These are phyloP conservation scores for Eremothecium gossypii DNA, from an alignment of 1,139 yeast genomes.

Conservation along the genomic window DNA sequence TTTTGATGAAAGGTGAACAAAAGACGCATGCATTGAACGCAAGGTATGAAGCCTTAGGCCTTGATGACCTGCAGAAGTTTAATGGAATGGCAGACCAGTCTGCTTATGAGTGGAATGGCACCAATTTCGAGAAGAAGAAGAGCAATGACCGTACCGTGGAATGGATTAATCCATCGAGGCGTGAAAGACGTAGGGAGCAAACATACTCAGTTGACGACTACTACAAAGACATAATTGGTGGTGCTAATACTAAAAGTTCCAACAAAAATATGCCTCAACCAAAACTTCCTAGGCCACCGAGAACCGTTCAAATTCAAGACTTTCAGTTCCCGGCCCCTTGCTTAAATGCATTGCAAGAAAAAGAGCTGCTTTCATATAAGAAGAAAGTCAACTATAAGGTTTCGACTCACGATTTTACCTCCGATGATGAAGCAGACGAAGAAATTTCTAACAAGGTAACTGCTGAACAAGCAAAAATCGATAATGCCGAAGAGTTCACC, in stretches of 20 bases:
- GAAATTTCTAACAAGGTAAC: slow-evolving; percentile 33
- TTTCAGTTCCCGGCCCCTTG: slow-evolving; percentile 79
- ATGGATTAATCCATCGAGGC: slow-evolving; percentile 83
- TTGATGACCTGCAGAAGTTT: slow-evolving; percentile 70
- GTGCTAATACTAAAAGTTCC: slow-evolving; percentile 15
- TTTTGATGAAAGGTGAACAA: slow-evolving; percentile 51
- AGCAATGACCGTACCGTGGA: slow-evolving; percentile 41
- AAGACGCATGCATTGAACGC: slow-evolving; percentile 56
- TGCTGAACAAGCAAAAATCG: slow-evolving; percentile 56
- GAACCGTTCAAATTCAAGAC: slow-evolving; percentile 63
- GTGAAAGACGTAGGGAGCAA: slow-evolving; percentile 88
- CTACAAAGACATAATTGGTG: slow-evolving; percentile 58
- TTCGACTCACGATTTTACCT: slow-evolving; percentile 38
- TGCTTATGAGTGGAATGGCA: slow-evolving; percentile 96
- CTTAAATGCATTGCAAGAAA: slow-evolving; percentile 55
- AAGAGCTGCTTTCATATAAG: slow-evolving; percentile 71
- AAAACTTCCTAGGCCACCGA: slow-evolving; percentile 60
- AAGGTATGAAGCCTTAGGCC: slow-evolving; percentile 56
- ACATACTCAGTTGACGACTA: slow-evolving; percentile 82
- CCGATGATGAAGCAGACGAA: slow-evolving; percentile 27
- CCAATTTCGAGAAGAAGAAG: slow-evolving; percentile 75
- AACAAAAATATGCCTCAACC: slow-evolving; percentile 37
- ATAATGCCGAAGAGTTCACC: slow-evolving; percentile 61
- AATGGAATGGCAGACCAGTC: slow-evolving; percentile 54
- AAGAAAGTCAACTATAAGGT: slow-evolving; percentile 66